Evolutionary conservation across 768 basidiomycete species (phyloP).

Genomic region (Rhizopogon rudus): DNA sequence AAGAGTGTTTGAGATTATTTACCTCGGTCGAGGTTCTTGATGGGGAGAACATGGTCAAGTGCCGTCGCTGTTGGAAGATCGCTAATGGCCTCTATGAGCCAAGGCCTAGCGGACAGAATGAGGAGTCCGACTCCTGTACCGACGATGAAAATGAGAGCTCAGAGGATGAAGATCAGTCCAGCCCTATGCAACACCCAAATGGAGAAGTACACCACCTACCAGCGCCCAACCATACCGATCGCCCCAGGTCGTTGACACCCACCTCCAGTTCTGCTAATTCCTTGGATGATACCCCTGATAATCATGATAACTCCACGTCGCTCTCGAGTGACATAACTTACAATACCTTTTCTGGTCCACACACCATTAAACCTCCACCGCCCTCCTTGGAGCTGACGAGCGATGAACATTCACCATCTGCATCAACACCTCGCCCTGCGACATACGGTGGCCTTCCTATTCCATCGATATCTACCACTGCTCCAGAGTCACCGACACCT

Average conservation of each 20-base stretch:
- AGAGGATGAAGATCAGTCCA: background rate
- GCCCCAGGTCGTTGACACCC: conserved; percentile 5
- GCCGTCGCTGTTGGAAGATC: conserved; percentile 92
- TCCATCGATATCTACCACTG: conserved; percentile 51
- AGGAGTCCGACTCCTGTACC: conserved; percentile 26
- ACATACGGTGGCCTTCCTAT: conserved; percentile 43
- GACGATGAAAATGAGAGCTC: conserved; percentile 24
- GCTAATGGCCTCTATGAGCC: conserved; percentile 58
- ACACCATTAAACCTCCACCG: conserved; percentile 17
- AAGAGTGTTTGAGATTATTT: conserved; percentile 83
- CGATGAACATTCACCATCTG: conserved; percentile 14
- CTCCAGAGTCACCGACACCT: conserved; percentile 34
- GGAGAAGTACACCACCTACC: background rate
- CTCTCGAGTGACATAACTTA: conserved; percentile 5
- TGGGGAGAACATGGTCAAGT: conserved; percentile 93
- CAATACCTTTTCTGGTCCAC: conserved; percentile 20
- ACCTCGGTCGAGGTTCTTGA: conserved; percentile 92
- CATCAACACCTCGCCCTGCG: conserved; percentile 9
- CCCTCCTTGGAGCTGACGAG: conserved; percentile 26
- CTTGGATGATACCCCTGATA: conserved; percentile 26
- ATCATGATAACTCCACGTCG: conserved; percentile 19
- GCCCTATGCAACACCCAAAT: background rate
- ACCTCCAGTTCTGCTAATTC: conserved; percentile 34
- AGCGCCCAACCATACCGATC: background rate
- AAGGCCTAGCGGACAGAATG: conserved; percentile 11